Evolutionary conservation across 2,329 filamentous ascomycete species (phyloP), one percentile per base, ranked within the genome.

Genomic region (Madurella fahalii): DNA sequence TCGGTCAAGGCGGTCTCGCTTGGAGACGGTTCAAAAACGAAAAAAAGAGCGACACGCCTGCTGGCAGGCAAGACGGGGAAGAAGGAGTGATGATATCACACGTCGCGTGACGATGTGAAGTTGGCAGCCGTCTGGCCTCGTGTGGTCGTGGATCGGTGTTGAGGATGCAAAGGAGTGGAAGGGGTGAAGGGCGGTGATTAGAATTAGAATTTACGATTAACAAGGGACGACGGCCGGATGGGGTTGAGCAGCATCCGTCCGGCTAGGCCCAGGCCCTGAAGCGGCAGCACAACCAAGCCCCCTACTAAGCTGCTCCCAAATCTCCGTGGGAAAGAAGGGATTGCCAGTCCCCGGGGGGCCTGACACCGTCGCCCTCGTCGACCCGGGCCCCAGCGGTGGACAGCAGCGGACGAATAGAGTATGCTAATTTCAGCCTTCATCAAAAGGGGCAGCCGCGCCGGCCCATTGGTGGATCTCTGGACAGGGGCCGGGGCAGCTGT

Each of bases 31-130:
- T 44, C 40, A n/a, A n/a, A n/a, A n/a, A n/a, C n/a, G n/a, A n/a
- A n/a, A n/a, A 74, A 81, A 81, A 65, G 79, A 82, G 73, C 76
- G 81, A 72, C 76, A 73, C 71, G 77, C 79, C 80, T 71, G 78
- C 77, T 77, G 74, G 76, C 77, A 79, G 77, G 77, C 77, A 57
- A 62, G 59, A 58, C 52, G 51, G 55, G 30, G 43, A 25, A 56
- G n/a, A 63, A 60, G 56, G 58, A 63, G 56, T 43, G 58, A 57
- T 44, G 52, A 54, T 42, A 53, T 59, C 60, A 62, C 62, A 56
- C 56, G 61, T 59, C 61, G 25, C 50, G 39, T 15, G 58, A 63
- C 58, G 47, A 58, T 58, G 61, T 57, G 60, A 61, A 53, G 61
- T 60, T 63, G 61, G 59, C 25, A 43, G 50, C 56, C 60, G 61